Evolutionary conservation across 768 basidiomycete genomes (phyloP).

Genomic region (Leucocoprinus leucothites): DNA sequence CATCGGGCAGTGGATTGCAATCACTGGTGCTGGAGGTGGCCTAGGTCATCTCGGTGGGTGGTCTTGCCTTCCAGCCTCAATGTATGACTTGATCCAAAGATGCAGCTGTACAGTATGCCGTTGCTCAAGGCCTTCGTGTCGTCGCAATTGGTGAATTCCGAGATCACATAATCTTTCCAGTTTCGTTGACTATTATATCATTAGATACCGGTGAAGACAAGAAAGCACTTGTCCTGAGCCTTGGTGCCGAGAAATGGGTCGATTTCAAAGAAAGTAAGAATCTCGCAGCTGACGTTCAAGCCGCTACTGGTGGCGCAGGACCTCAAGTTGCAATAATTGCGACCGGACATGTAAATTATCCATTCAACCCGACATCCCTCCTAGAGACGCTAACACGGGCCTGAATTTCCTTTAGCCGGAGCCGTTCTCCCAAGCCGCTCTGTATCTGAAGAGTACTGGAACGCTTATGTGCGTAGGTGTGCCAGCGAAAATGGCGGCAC

Average conservation of each 20-base stretch:
- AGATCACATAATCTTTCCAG: too few relatives aligned
- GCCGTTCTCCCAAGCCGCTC: conserved; percentile 53
- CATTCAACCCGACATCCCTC: background rate
- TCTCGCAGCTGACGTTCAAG: conserved; percentile 63
- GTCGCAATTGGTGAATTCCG: conserved; percentile 64
- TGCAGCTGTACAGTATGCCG: conserved; percentile 75
- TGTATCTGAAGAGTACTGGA: conserved; percentile 73
- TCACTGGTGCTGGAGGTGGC: conserved; percentile 79
- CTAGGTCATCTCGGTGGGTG: conserved; percentile 72
- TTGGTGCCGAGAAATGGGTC: conserved; percentile 76
- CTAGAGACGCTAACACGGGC: too few relatives aligned
- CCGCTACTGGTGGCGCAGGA: conserved; percentile 61
- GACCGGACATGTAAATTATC: conserved; percentile 35
- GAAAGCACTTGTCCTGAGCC: conserved; percentile 49
- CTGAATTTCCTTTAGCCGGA: conserved; percentile 29
- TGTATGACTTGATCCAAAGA: too few relatives aligned
- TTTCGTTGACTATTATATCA: too few relatives aligned
- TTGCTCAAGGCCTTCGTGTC: conserved; percentile 73
- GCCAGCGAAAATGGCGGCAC: conserved; percentile 56
- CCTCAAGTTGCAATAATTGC: conserved; percentile 70
- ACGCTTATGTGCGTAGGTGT: conserved; percentile 78
- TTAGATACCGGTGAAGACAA: conserved; percentile 76
- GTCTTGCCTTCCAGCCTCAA: background rate
- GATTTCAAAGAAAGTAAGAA: conserved; percentile 73
- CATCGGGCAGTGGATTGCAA: conserved; percentile 72